A percentile compares a stretch with the other conserved stretches of the same genome.
Conservation (phyloP, 2,329 filamentous ascomycete species). For the Colletotrichum trifolii region DNA sequence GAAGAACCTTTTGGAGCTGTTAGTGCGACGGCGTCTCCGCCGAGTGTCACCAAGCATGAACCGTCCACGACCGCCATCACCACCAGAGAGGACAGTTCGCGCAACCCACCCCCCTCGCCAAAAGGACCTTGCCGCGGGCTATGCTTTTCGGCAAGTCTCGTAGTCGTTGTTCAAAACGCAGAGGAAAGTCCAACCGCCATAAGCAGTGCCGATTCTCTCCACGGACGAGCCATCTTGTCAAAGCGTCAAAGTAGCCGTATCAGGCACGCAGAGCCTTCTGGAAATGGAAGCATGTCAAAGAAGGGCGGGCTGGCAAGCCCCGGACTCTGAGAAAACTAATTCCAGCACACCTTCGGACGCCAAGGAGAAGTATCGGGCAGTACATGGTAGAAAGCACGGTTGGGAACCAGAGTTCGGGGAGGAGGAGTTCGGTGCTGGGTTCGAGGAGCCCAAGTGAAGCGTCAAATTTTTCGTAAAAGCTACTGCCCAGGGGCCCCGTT, state of each 20-base stretch:
- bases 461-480: neutral
- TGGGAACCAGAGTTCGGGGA: too few relatives aligned
- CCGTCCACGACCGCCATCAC: constrained; percentile 1
- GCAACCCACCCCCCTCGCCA: neutral
- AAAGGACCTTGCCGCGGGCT: neutral
- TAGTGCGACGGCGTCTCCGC: constrained; percentile 18
- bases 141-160: constrained; percentile 1
- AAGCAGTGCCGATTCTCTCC: neutral
- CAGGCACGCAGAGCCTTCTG: neutral
- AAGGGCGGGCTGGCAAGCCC: too few relatives aligned
- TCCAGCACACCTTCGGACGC: neutral
- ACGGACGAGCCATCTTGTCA: neutral
- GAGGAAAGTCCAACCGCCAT: too few relatives aligned
- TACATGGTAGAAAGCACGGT: too few relatives aligned
- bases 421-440: too few relatives aligned
- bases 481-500: constrained; percentile 4
- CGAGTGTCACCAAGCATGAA: neutral
- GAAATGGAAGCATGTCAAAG: constrained; percentile 13
- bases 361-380: neutral
- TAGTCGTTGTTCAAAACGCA: too few relatives aligned
- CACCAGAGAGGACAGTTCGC: neutral
- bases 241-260: neutral
- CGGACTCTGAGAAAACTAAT: neutral
- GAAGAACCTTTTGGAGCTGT: constrained; percentile 14
- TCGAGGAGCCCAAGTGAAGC: too few relatives aligned